Conservation (phyloP, 805 yeast species). For the Torulaspora quercuum region DNA sequence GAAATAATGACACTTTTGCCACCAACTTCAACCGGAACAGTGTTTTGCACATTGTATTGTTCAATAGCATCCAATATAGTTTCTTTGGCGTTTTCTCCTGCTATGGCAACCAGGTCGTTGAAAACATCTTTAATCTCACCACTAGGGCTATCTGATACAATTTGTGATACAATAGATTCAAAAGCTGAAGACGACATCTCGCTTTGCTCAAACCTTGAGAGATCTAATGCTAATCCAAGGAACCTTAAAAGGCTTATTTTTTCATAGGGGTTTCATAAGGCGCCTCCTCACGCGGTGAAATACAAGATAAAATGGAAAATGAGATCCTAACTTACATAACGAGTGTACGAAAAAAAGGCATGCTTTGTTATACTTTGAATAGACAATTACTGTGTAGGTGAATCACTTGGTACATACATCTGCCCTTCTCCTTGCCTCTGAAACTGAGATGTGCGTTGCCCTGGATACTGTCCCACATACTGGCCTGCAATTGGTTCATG, state of each 20-base stretch:
- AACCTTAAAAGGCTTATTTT: no score
- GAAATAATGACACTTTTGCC: slow-evolving; percentile 44
- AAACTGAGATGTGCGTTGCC: no score
- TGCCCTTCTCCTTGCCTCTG: no score
- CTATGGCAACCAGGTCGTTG: slow-evolving; percentile 43
- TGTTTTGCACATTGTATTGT: slow-evolving; percentile 41
- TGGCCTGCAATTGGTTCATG: slow-evolving; percentile 1
- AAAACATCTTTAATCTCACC: slow-evolving; percentile 37
- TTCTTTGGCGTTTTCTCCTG: slow-evolving; percentile 40
- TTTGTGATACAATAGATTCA: slow-evolving; percentile 27
- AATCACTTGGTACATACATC: neutral
- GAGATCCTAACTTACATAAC: no score
- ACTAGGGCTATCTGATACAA: slow-evolving; percentile 35
- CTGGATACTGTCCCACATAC: neutral
- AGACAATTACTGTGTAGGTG: no score
- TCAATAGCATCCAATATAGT: slow-evolving; percentile 39
- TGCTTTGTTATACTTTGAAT: no score
- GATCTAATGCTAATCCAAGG: no score
- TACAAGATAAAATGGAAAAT: no score
- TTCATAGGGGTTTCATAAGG: no score
- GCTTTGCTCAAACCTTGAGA: no score
- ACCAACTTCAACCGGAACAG: slow-evolving; percentile 35
- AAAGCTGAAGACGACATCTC: slow-evolving; percentile 24
- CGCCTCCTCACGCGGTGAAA: no score
- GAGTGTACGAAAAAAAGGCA: no score